Conservation (phyloP, 352 stramenopile genomes). For the Phytopythium helicoides region DNA sequence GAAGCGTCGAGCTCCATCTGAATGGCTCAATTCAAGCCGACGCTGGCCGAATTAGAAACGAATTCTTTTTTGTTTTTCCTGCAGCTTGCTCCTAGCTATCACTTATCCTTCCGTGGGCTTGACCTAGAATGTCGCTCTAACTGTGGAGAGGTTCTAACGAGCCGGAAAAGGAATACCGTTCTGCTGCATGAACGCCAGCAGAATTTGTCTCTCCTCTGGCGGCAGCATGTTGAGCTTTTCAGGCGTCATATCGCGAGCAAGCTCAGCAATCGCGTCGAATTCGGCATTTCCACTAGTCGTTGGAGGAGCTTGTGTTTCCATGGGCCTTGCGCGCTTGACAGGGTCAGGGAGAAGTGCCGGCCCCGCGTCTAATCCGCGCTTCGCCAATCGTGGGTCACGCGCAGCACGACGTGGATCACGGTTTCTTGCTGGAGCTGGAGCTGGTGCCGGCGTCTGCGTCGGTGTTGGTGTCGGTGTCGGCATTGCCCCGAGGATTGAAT, state of each 20-base stretch:
- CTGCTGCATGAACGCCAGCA: constrained; percentile 82
- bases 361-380: constrained; percentile 15
- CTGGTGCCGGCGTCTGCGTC: too few relatives aligned
- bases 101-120: too few relatives aligned
- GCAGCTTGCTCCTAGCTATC: too few relatives aligned
- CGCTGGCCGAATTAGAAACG: neutral
- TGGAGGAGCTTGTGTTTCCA: constrained; percentile 8
- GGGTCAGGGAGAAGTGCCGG: constrained; percentile 6
- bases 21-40: too few relatives aligned
- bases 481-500: constrained; percentile 9
- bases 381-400: constrained; percentile 56
- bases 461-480: constrained; percentile 11
- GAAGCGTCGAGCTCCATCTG: neutral
- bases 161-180: constrained; percentile 62
- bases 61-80: neutral
- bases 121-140: neutral
- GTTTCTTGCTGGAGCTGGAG: constrained; percentile 24
- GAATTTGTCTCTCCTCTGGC: constrained; percentile 73
- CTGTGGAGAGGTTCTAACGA: neutral
- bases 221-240: constrained; percentile 80
- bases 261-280: constrained; percentile 61
- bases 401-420: constrained; percentile 54
- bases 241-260: constrained; percentile 77
- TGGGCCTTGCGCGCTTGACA: constrained; percentile 24
- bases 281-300: constrained; percentile 20